Conservation (phyloP, 768 basidiomycete genomes). For the Podaxis sp. region DNA sequence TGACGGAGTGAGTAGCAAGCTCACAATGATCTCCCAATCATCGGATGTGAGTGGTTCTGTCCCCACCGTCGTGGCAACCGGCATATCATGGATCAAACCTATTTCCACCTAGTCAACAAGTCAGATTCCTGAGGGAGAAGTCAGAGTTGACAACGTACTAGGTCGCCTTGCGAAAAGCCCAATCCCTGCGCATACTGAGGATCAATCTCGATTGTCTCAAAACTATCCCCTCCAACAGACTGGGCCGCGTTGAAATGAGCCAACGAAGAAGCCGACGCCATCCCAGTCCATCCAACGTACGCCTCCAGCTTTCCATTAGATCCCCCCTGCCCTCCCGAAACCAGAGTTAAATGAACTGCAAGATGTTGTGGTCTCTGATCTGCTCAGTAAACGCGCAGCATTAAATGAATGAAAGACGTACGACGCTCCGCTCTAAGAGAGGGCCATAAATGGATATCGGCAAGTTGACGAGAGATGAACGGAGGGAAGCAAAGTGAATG, state of each 20-base stretch:
- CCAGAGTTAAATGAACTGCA: conserved; percentile 64
- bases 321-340: conserved; percentile 22
- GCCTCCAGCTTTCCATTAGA: conserved; percentile 40
- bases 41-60: conserved; percentile 90
- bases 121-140: conserved; percentile 6
- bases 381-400: not conserved
- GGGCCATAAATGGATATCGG: conserved; percentile 94
- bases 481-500: conserved; percentile 78
- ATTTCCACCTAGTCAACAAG: conserved; percentile 72
- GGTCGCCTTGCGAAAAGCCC: conserved; percentile 71
- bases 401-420: conserved; percentile 39
- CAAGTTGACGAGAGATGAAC: conserved; percentile 89
- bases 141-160: conserved; percentile 48
- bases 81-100: conserved; percentile 82
- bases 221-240: conserved; percentile 42
- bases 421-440: conserved; percentile 83
- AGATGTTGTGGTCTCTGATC: conserved; percentile 78
- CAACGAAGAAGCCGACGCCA: conserved; percentile 81
- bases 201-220: conserved; percentile 93
- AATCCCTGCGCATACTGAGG: conserved; percentile 84
- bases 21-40: conserved; percentile 97
- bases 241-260: conserved; percentile 56
- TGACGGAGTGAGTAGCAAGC: conserved; percentile 21
- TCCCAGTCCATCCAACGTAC: conserved; percentile 94
- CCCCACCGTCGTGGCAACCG: conserved; percentile 69